Conservation (phyloP, 1,284 basidiomycete genomes). For the Fomitopsis palustris region DNA sequence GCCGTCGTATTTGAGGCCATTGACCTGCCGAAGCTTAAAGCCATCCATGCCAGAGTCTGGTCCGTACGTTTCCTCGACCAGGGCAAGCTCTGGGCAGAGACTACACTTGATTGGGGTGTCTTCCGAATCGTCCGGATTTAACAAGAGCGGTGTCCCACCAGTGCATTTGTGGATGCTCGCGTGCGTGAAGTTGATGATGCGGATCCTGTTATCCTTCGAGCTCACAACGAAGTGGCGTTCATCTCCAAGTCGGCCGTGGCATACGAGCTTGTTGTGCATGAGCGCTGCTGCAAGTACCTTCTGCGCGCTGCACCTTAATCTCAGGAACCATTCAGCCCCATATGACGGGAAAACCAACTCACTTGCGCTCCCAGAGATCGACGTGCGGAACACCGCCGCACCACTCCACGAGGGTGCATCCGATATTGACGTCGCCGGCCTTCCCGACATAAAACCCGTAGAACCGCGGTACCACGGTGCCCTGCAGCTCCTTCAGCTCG, state of each 20-base stretch:
- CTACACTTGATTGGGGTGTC: conserved; percentile 7
- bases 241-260: conserved; percentile 8
- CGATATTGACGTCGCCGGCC: conserved; percentile 14
- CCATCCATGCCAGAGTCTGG: conserved; percentile 11
- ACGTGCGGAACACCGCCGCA: conserved; percentile 18
- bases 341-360: background rate
- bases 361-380: conserved; percentile 5
- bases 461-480: conserved; percentile 14
- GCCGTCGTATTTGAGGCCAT: background rate
- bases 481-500: conserved; percentile 10
- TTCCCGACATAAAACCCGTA: conserved; percentile 13
- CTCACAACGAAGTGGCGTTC: conserved; percentile 11
- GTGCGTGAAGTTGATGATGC: conserved; percentile 16
- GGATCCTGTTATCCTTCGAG: conserved; percentile 11
- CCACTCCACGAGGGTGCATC: conserved; percentile 37
- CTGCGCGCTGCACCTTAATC: conserved; percentile 10
- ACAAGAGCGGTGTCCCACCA: conserved; percentile 9
- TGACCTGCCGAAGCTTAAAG: background rate
- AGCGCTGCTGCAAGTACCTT: conserved; percentile 10
- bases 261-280: conserved; percentile 12
- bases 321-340: background rate
- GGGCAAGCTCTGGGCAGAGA: conserved; percentile 13
- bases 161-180: conserved; percentile 12
- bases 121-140: background rate
- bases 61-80: conserved; percentile 15